These are phyloP conservation scores for Xylariales sp. DNA, from an alignment of 2,329 filamentous ascomycete species.

Conservation along the genomic window DNA sequence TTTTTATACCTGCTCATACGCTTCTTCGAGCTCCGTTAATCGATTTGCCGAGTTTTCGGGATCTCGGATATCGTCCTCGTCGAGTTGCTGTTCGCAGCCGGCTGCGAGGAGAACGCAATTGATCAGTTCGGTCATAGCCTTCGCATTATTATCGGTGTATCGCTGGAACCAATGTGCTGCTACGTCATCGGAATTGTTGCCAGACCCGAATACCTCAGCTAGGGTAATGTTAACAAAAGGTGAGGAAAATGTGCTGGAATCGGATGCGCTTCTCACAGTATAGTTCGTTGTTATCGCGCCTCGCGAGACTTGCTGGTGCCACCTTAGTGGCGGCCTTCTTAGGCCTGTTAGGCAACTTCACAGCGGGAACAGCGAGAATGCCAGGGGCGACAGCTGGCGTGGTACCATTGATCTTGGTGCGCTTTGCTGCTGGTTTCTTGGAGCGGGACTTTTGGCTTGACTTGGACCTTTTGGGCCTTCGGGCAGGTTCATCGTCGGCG, in stretches of 20 bases:
- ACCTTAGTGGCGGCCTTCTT: slow-evolving; percentile 67
- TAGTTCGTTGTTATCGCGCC: slow-evolving; percentile 63
- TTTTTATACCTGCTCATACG: slow-evolving; percentile 78
- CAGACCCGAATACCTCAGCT: slow-evolving; percentile 74
- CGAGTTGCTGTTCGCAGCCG: slow-evolving; percentile 83
- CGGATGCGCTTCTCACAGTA: slow-evolving; percentile 59
- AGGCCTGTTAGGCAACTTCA: slow-evolving; percentile 61
- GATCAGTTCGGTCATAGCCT: slow-evolving; percentile 70
- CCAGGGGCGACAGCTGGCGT: slow-evolving; percentile 53
- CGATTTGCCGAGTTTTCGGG: slow-evolving; percentile 85
- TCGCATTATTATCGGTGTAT: slow-evolving; percentile 67
- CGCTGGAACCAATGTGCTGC: slow-evolving; percentile 70
- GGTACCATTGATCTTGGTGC: slow-evolving; percentile 71
- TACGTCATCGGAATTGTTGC: slow-evolving; percentile 66
- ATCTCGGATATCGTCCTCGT: slow-evolving; percentile 86
- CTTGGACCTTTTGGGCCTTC: slow-evolving; percentile 53
- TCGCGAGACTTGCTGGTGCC: slow-evolving; percentile 61
- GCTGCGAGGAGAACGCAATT: slow-evolving; percentile 77
- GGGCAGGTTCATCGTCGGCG: slow-evolving; percentile 59
- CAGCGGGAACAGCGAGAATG: slow-evolving; percentile 51
- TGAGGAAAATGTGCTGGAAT: slow-evolving; percentile 5
- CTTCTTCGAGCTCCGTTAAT: slow-evolving; percentile 85
- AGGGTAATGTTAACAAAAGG: slow-evolving; percentile 36
- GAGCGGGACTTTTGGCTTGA: slow-evolving; percentile 58
- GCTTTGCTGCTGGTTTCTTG: slow-evolving; percentile 71